These are phyloP conservation scores for Vitellaria paradoxa DNA, from an alignment of 179 eudicot genomes.

Conservation along the genomic window DNA sequence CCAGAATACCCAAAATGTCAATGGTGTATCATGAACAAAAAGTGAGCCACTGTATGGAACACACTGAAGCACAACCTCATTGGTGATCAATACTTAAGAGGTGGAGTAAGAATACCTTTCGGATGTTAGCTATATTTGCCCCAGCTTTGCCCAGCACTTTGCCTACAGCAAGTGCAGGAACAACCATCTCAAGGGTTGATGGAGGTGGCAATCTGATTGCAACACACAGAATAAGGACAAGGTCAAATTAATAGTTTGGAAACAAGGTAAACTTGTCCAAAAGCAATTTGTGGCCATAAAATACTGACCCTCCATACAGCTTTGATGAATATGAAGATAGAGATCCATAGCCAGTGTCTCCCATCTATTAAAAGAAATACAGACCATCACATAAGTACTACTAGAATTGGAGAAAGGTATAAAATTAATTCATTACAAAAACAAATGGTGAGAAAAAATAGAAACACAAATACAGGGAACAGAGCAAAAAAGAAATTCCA, in stretches of 20 bases:
- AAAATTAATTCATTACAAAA: not conserved
- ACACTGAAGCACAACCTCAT: not conserved
- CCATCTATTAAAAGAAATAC: constrained; percentile 41
- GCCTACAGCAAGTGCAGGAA: constrained; percentile 78
- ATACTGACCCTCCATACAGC: constrained; percentile 70
- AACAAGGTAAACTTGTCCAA: not conserved
- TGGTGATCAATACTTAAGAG: not conserved
- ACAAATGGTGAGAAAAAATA: not conserved
- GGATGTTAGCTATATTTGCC: constrained; percentile 74
- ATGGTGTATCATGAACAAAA: not conserved
- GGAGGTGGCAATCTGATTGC: constrained; percentile 57
- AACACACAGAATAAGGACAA: constrained; percentile 5
- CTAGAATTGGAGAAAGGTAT: not conserved
- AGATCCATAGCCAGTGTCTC: constrained; percentile 59
- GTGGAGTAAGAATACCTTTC: constrained; percentile 51
- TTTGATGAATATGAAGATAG: constrained; percentile 70
- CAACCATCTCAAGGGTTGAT: constrained; percentile 67
- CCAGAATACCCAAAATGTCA: not conserved
- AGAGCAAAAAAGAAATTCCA: not conserved
- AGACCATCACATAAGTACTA: not conserved
- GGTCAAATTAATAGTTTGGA: not conserved
- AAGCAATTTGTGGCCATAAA: not conserved
- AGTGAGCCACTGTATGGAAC: not conserved
- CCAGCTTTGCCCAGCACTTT: constrained; percentile 92
- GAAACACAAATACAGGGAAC: not conserved